A percentile compares a stretch with the other conserved stretches of the same genome.
These are phyloP conservation scores for Pilaira anomala DNA, from an alignment of 192 early-diverging fungal genomes.

Conservation along the genomic window DNA sequence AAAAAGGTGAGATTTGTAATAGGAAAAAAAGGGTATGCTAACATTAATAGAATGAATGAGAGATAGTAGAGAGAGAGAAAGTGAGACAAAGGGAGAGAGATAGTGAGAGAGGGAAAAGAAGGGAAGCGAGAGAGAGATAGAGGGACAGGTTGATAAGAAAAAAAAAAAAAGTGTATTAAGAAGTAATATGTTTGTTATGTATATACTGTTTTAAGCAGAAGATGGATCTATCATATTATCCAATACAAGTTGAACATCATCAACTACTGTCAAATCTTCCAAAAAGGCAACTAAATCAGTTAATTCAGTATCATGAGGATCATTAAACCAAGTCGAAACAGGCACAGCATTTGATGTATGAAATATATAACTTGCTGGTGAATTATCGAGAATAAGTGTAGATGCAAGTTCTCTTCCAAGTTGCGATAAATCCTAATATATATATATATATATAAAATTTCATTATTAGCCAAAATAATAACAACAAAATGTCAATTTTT, in stretches of 20 bases:
- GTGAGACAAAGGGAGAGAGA: background rate
- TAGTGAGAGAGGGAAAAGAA: too few species aligned
- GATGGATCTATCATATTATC: conserved; percentile 33
- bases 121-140: too few species aligned
- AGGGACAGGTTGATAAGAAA: background rate
- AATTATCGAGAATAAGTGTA: conserved; percentile 87
- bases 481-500: too few species aligned
- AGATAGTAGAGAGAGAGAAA: background rate
- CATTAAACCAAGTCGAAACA: conserved; percentile 85
- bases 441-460: background rate
- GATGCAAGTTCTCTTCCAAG: conserved; percentile 72
- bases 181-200: background rate
- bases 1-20: background rate
- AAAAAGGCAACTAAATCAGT: conserved; percentile 82
- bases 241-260: conserved; percentile 71
- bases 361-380: conserved; percentile 80
- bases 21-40: conserved; percentile 8
- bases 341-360: conserved; percentile 87
- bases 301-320: conserved; percentile 84
- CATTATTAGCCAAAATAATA: background rate
- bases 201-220: background rate
- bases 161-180: background rate
- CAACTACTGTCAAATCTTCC: conserved; percentile 73
- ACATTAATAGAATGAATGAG: conserved; percentile 13
- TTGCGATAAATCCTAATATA: conserved; percentile 65